Evolutionary conservation across 495 filamentous ascomycete species (phyloP).

Genomic region (Haplographium delicatum): DNA sequence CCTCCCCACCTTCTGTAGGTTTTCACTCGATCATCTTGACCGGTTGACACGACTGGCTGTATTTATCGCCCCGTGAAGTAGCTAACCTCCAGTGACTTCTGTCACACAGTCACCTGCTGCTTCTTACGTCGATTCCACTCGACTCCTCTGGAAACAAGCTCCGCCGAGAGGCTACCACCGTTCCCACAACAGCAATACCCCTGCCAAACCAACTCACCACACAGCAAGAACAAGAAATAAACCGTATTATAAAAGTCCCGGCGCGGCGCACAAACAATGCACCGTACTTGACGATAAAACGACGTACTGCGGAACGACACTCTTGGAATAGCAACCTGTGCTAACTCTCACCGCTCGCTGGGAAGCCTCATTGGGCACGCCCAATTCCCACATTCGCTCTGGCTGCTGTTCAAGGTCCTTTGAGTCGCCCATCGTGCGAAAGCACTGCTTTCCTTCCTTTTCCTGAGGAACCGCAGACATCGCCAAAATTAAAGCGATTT

Average conservation of each 20-base stretch:
- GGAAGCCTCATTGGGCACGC: conserved; percentile 21
- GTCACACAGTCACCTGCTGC: conserved; percentile 19
- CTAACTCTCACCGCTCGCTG: conserved; percentile 15
- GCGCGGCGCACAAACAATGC: conserved; percentile 18
- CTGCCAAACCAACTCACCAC: conserved; percentile 15
- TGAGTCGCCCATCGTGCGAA: conserved; percentile 23
- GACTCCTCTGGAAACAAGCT: not conserved
- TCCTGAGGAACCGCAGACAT: conserved; percentile 7
- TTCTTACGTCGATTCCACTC: not conserved
- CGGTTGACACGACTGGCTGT: conserved; percentile 10
- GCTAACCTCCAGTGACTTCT: conserved; percentile 22
- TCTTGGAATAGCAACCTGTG: conserved; percentile 18
- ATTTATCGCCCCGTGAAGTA: conserved; percentile 6
- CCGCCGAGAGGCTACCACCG: not conserved
- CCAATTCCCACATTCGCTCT: conserved; percentile 19
- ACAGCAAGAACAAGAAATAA: conserved; percentile 17
- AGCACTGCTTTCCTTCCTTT: conserved; percentile 16
- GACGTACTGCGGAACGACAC: conserved; percentile 7
- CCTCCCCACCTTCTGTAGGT: conserved; percentile 20
- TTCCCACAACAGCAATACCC: conserved; percentile 4
- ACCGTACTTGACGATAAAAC: conserved; percentile 15
- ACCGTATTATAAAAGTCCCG: conserved; percentile 7
- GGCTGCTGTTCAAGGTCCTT: conserved; percentile 26
- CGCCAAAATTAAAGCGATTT: conserved; percentile 16
- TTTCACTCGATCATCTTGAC: not conserved